These are phyloP conservation scores for Mycena epipterygia DNA, from an alignment of 768 basidiomycete genomes.

Conservation along the genomic window DNA sequence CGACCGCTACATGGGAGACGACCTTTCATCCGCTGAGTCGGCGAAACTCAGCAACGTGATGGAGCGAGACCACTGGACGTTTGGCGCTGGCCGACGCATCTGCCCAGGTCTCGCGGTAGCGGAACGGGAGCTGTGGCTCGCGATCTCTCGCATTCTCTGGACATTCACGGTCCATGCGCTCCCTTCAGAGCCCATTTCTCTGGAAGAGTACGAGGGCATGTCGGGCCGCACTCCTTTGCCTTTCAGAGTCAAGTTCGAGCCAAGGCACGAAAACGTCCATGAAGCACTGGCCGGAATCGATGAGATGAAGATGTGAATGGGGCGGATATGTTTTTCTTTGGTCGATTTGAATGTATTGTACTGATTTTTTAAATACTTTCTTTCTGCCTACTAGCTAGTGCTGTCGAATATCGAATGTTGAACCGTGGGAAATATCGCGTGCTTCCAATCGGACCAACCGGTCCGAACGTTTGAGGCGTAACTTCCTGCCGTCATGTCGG, in stretches of 20 bases:
- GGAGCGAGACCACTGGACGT: conserved; percentile 54
- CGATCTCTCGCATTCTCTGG: conserved; percentile 53
- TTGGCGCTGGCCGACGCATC: conserved; percentile 51
- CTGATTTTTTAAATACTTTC: too few species aligned
- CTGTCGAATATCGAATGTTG: too few species aligned
- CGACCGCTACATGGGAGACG: conserved; percentile 51
- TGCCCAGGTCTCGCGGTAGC: conserved; percentile 51
- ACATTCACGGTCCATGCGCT: conserved; percentile 44
- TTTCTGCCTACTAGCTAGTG: too few species aligned
- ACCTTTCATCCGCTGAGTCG: conserved; percentile 45
- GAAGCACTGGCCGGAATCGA: conserved; percentile 19
- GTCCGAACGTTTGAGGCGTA: too few species aligned
- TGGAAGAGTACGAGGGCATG: conserved; percentile 51
- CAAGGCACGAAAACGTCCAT: conserved; percentile 33
- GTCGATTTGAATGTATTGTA: too few species aligned
- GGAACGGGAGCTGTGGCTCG: conserved; percentile 50
- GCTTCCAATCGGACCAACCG: too few species aligned
- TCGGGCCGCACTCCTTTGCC: conserved; percentile 50
- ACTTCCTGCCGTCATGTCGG: too few species aligned
- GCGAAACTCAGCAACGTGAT: conserved; percentile 44
- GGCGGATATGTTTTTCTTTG: too few species aligned
- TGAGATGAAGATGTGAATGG: neutral
- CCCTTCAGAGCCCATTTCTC: conserved; percentile 48
- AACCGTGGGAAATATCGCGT: too few species aligned
- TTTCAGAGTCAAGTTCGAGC: conserved; percentile 39